These are phyloP conservation scores for Hemileia vastatrix DNA, from an alignment of 1,284 basidiomycete species.

Conservation along the genomic window DNA sequence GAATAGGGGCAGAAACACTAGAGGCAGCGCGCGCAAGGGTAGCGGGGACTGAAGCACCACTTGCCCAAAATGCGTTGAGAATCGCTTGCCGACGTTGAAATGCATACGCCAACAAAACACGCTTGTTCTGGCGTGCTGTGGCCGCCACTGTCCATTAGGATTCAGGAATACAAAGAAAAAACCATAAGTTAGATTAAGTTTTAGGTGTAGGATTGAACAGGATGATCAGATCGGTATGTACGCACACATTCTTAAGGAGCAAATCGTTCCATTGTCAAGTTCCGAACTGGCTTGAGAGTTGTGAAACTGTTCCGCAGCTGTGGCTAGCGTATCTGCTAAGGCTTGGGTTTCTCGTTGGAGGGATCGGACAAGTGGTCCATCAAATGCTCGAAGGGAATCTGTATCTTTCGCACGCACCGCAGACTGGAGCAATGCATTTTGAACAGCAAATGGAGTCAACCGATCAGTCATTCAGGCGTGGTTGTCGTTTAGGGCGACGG, in stretches of 20 bases:
- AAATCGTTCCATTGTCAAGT: conserved; percentile 13
- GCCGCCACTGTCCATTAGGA: conserved; percentile 10
- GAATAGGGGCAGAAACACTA: not conserved
- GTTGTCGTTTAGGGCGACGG: too few species aligned
- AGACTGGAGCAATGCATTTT: conserved; percentile 2
- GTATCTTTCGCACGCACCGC: conserved; percentile 4
- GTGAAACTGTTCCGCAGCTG: conserved; percentile 14
- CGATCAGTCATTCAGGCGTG: too few species aligned
- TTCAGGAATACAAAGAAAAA: not conserved
- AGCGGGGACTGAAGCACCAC: conserved; percentile 11
- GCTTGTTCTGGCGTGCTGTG: conserved; percentile 18
- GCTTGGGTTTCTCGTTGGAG: conserved; percentile 12
- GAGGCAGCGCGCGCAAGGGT: conserved; percentile 13
- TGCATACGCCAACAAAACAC: conserved; percentile 15
- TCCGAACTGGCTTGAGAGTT: conserved; percentile 2
- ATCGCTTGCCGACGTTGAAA: conserved; percentile 21
- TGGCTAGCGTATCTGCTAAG: conserved; percentile 6
- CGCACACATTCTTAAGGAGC: conserved; percentile 19
- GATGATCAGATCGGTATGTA: not conserved
- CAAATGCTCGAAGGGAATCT: conserved; percentile 16
- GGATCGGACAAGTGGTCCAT: conserved; percentile 6
- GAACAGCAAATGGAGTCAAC: conserved; percentile 10
- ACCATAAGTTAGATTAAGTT: not conserved
- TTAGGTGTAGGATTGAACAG: not conserved
- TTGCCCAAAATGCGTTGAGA: conserved; percentile 14